Conservation (phyloP, 768 basidiomycete species). For the Ramaria sp. region DNA sequence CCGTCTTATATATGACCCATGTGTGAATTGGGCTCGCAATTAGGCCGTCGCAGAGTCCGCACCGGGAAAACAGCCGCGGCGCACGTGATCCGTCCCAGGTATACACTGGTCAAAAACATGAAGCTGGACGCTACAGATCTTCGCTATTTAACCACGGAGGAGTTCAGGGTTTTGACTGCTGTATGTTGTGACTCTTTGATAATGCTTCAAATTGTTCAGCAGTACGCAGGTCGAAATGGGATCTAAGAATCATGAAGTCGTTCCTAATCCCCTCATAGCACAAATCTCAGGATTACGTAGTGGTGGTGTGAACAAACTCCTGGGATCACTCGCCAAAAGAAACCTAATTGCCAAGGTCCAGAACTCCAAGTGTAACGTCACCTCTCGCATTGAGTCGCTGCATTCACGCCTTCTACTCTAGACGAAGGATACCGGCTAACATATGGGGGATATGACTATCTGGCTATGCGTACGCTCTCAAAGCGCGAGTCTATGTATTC, state of each 20-base stretch:
- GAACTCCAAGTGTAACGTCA: slow-evolving; percentile 71
- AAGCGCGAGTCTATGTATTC: slow-evolving; percentile 82
- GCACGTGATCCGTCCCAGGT: background rate
- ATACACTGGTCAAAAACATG: slow-evolving; percentile 34
- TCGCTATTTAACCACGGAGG: slow-evolving; percentile 83
- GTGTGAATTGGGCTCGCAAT: background rate
- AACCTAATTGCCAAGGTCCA: slow-evolving; percentile 84
- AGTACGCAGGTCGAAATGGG: slow-evolving; percentile 85
- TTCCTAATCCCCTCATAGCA: slow-evolving; percentile 79
- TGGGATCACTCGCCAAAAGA: slow-evolving; percentile 85
- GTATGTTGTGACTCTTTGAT: slow-evolving; percentile 29
- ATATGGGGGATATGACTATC: slow-evolving; percentile 96
- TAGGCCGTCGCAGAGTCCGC: background rate
- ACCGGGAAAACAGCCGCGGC: background rate
- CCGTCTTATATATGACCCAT: background rate
- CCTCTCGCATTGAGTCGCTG: background rate
- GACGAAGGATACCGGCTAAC: slow-evolving; percentile 97
- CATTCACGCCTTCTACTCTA: slow-evolving; percentile 21
- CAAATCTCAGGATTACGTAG: slow-evolving; percentile 88
- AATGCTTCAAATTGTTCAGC: background rate
- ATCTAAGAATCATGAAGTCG: slow-evolving; percentile 95
- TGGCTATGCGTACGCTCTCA: slow-evolving; percentile 88
- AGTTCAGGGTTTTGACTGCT: slow-evolving; percentile 94
- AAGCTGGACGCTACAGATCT: slow-evolving; percentile 93
- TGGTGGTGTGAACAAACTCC: slow-evolving; percentile 88